A percentile compares a stretch with the other conserved stretches of the same genome.
Evolutionary conservation across 805 yeast species (phyloP).

Genomic region (Saccharomycopsis capsularis): DNA sequence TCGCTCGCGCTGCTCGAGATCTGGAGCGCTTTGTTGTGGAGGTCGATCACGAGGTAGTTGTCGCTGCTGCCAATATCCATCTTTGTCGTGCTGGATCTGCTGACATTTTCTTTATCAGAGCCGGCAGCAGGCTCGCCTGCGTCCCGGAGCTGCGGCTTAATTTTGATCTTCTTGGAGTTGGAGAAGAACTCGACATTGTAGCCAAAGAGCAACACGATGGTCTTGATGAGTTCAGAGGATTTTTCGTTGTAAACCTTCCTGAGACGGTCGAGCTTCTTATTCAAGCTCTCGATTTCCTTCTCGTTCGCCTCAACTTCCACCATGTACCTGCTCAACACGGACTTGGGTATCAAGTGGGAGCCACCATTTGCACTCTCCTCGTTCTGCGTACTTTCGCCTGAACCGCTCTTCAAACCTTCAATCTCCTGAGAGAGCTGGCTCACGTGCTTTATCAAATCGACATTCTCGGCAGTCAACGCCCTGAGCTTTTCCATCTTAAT

Average conservation of each 20-base stretch:
- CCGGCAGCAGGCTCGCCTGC: constrained; percentile 17
- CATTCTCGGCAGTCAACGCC: constrained; percentile 51
- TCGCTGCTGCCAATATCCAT: constrained; percentile 7
- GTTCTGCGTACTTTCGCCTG: constrained; percentile 22
- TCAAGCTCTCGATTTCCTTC: constrained; percentile 38
- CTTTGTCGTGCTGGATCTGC: constrained; percentile 24
- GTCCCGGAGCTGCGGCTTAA: constrained; percentile 39
- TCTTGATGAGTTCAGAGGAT: constrained; percentile 63
- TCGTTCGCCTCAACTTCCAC: constrained; percentile 46
- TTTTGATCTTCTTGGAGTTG: constrained; percentile 44
- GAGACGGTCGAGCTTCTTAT: constrained; percentile 46
- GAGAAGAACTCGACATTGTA: constrained; percentile 61
- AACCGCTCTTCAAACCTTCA: constrained; percentile 10
- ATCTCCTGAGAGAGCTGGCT: constrained; percentile 16
- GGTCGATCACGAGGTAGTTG: constrained; percentile 46
- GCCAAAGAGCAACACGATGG: constrained; percentile 64
- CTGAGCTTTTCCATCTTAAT: constrained; percentile 47
- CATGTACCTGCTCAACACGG: constrained; percentile 56
- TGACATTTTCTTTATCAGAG: too few species aligned
- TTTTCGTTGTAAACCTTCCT: constrained; percentile 55
- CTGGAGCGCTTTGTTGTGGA: constrained; percentile 46
- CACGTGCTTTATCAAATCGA: constrained; percentile 36
- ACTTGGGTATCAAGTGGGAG: constrained; percentile 39
- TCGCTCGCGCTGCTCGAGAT: constrained; percentile 36
- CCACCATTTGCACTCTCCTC: background rate